A percentile compares a stretch with the other conserved stretches of the same genome.
Conservation (phyloP, 2,329 filamentous ascomycete species). For the Cephalotrichum gorgonifer region DNA sequence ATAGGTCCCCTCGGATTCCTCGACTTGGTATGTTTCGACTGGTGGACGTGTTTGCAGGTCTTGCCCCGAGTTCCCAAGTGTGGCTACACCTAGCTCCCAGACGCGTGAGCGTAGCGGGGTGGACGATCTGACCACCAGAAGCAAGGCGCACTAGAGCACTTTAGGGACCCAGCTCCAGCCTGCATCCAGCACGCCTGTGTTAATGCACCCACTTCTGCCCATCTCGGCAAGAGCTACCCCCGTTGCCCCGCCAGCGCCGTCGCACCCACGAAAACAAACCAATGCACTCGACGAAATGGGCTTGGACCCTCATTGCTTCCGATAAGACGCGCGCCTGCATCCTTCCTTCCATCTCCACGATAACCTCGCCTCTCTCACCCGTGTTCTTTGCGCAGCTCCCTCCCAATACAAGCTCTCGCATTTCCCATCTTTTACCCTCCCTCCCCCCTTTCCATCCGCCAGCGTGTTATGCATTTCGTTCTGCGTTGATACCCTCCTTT, state of each 20-base stretch:
- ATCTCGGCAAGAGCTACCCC: neutral
- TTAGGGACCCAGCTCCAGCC: neutral
- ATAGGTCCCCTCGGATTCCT: too few species aligned
- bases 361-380: neutral
- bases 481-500: neutral
- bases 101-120: too few species aligned
- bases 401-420: too few species aligned
- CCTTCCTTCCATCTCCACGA: neutral
- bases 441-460: neutral
- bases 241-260: slow-evolving; percentile 4
- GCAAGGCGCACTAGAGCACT: too few species aligned
- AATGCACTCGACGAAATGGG: neutral
- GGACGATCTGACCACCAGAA: too few species aligned
- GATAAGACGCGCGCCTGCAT: too few species aligned
- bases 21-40: too few species aligned
- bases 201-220: neutral
- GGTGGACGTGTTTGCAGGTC: too few species aligned
- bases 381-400: neutral
- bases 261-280: slow-evolving; percentile 2
- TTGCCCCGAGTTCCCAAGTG: too few species aligned
- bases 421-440: neutral
- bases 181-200: neutral
- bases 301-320: too few species aligned
- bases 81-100: too few species aligned
- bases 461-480: neutral